Evolutionary conservation across 305 asterid genomes (phyloP), one percentile per base, ranked within the genome.

Genomic region (Fraxinus nigra): DNA sequence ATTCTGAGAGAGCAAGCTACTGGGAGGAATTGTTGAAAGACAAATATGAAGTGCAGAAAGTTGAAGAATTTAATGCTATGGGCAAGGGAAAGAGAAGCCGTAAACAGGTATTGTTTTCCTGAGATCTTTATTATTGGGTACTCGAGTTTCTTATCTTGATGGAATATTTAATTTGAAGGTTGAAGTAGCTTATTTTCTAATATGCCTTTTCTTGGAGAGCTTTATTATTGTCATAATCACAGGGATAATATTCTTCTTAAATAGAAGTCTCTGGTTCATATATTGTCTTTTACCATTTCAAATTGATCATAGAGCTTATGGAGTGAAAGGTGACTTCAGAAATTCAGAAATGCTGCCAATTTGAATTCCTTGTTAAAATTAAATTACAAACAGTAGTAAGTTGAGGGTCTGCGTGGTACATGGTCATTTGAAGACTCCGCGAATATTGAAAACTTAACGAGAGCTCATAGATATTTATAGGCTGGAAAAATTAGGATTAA

Each of bases 11-110:
- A 72, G 87, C 93, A 82, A 86, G 78, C 85, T 96, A 74, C 85
- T 96, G 99, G 99, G 98, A 96, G 88, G 98, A 96, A 54, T 88
- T 96, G 77, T 85, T 96, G 83, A 87, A 90, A 80, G 99, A 96
- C 84, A 94, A 84, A 89, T 94, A 89, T 72, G 98, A 94, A 85
- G 97, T 92, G 77, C 94, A 94, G 72, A 91, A 94, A 87, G 84
- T 90, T 56, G 99, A 94, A 87, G 99, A 96, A 83, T 88, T 93
- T 76, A 94, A 89, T 87, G 81, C 98, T 48, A 87, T 96, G 99
- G 99, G 98, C 72, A 96, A 96, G 93, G 97, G 99, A 76, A 94
- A 91, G 92, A 93, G 99, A 88, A 90, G 97, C 85, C 92, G 98
- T 81, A 96, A 92, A 85, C 97, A 96, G 97, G 98, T 94, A 79